Evolutionary conservation across 2,329 filamentous ascomycete species (phyloP).

Genomic region (Phoma sp.): DNA sequence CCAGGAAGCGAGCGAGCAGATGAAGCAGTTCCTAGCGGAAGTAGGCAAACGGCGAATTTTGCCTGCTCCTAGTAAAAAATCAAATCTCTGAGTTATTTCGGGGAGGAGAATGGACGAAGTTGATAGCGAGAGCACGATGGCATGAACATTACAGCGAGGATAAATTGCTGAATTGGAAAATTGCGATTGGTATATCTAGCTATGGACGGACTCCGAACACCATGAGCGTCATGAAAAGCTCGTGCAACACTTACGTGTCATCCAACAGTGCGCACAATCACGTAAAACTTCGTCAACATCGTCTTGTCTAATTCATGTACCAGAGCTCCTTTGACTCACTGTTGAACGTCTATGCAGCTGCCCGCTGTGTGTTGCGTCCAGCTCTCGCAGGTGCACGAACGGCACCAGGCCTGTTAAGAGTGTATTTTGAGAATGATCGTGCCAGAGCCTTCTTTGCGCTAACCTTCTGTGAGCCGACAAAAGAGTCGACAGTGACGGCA

Average conservation of each 20-base stretch:
- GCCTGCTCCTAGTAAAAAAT: too few species aligned
- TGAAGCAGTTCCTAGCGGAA: too few species aligned
- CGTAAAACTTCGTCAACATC: not conserved
- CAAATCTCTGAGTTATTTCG: too few species aligned
- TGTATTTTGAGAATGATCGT: slow-evolving; percentile 94
- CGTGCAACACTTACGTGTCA: not conserved
- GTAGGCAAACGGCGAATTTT: too few species aligned
- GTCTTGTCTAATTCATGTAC: not conserved
- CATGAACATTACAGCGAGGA: not conserved
- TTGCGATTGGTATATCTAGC: slow-evolving; percentile 10
- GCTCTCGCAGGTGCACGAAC: slow-evolving; percentile 39
- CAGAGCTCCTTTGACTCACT: not conserved
- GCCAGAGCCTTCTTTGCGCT: slow-evolving; percentile 97
- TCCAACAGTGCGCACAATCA: not conserved
- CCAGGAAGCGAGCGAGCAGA: too few species aligned
- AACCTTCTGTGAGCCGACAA: slow-evolving; percentile 95
- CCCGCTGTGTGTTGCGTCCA: slow-evolving; percentile 38
- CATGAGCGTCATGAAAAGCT: not conserved
- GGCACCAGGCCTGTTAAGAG: slow-evolving; percentile 55
- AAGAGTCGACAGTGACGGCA: slow-evolving; percentile 93
- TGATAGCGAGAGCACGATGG: too few species aligned
- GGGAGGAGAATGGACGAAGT: too few species aligned
- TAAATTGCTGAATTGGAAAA: not conserved
- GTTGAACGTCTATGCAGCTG: slow-evolving; percentile 26
- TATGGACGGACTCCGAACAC: slow-evolving; percentile 3